These are phyloP conservation scores for Blechomonas ayalai DNA, from an alignment of 208 protist species.

Conservation along the genomic window DNA sequence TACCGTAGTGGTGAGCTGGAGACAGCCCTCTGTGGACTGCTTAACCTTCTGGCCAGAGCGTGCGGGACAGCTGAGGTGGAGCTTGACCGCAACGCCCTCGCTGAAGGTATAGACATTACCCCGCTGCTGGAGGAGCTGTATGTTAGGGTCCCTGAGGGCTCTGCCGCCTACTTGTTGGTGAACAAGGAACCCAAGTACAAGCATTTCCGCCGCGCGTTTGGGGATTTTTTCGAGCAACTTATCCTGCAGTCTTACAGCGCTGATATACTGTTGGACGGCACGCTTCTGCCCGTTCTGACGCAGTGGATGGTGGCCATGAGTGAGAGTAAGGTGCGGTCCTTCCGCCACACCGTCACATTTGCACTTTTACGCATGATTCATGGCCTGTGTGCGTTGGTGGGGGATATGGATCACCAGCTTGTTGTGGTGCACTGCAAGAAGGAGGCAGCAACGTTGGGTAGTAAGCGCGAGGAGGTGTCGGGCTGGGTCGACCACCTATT, in stretches of 20 bases:
- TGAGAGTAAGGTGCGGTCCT: slow-evolving; percentile 81
- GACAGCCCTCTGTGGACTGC: slow-evolving; percentile 45
- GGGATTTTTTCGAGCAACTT: slow-evolving; percentile 57
- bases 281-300: slow-evolving; percentile 43
- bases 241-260: slow-evolving; percentile 41
- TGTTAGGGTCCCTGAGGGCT: slow-evolving; percentile 55
- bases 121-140: slow-evolving; percentile 83
- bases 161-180: slow-evolving; percentile 62
- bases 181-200: slow-evolving; percentile 73
- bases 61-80: slow-evolving; percentile 69
- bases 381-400: slow-evolving; percentile 57
- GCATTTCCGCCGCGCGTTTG: slow-evolving; percentile 45
- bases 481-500: slow-evolving; percentile 73
- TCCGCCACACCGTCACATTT: slow-evolving; percentile 80
- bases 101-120: slow-evolving; percentile 49
- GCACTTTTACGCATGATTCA: slow-evolving; percentile 60
- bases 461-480: slow-evolving; percentile 30
- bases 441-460: slow-evolving; percentile 33
- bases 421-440: slow-evolving; percentile 34
- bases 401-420: slow-evolving; percentile 33
- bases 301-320: slow-evolving; percentile 86
- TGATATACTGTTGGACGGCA: slow-evolving; percentile 46
- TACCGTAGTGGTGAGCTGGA: slow-evolving; percentile 32
- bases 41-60: slow-evolving; percentile 69
- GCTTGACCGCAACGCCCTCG: slow-evolving; percentile 44